phyloP scores from a whole-genome alignment of 306 rosid species.

The Sesbania bispinosa region DNA sequence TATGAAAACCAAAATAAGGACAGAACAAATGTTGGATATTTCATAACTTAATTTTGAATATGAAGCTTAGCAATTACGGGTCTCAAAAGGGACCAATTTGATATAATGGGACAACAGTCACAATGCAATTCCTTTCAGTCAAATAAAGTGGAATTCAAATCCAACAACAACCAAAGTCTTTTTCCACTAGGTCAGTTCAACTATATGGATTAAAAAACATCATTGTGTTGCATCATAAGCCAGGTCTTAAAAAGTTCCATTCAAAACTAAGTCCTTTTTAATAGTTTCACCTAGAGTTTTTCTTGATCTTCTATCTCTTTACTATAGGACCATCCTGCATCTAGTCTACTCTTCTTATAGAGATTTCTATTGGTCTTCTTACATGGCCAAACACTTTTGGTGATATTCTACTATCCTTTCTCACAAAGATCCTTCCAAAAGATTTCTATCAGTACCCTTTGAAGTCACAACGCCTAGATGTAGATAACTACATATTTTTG shows the following conservation, averaged over 20 bases:
- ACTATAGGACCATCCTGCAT: background rate
- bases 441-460: no score
- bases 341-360: background rate
- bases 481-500: no score
- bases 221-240: background rate
- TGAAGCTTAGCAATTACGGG: background rate
- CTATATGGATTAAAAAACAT: background rate
- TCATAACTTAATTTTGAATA: background rate
- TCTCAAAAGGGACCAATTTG: background rate
- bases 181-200: background rate
- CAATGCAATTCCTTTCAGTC: background rate
- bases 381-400: background rate
- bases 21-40: background rate
- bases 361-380: background rate
- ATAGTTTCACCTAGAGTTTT: background rate
- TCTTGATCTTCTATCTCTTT: background rate
- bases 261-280: background rate
- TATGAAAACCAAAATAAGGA: background rate
- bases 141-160: background rate
- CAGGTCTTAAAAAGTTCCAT: background rate
- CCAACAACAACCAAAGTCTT: background rate
- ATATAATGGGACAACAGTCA: background rate
- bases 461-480: no score
- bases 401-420: background rate
- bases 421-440: no score